Base-by-base conservation (phyloP, 345 rosid genomes). In the Eutrema yunnanense region DNA sequence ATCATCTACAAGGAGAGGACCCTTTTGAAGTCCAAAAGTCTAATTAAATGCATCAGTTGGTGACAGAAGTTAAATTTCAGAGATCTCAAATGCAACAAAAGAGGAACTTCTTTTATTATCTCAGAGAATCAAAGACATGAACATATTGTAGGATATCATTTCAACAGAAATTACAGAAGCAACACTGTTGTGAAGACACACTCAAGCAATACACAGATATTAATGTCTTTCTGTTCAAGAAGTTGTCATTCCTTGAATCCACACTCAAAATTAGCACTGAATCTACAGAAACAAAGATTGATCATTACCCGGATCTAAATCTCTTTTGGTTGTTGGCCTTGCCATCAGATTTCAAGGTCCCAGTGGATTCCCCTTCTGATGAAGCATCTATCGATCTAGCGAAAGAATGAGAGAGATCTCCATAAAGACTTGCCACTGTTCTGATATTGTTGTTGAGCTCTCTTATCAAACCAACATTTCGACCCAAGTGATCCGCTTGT, bases 361-460 rank as follows among this genome's bases (percentile, higher is more conserved):
- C 76, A 6, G 68, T 71, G 38, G 91, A 90, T 50, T 92, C 98
- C 0, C 96, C 98, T 77, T 92, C 98, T 0, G 88, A 92, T 41
- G 96, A 88, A 81, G 77, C 84, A 46, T 90, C 98, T 38, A 80
- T 43, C 32, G 93, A 82, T 64, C 81, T 82, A 11, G 86, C 80
- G 61, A 87, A 78, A n/a, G 87, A 82, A 82, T 74, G 83, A 5
- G 98, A 93, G 60, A 90, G 92, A 84, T 86, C 94, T 11, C 93
- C 84, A 78, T 93, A 93, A 47, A 93, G 92, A 81, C 82, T 85
- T 27, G 90, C 96, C 27, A 87, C 97, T 49, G 92, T 84, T 65
- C 90, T 87, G 53, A 93, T 88, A 63, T 93, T 90, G 85, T 85
- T 88, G 65, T 93, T 93, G 56, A 93, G 93, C 79, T 93, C 96